phyloP scores from a whole-genome alignment of 805 yeast genomes.

The Kuraishia borneana region DNA sequence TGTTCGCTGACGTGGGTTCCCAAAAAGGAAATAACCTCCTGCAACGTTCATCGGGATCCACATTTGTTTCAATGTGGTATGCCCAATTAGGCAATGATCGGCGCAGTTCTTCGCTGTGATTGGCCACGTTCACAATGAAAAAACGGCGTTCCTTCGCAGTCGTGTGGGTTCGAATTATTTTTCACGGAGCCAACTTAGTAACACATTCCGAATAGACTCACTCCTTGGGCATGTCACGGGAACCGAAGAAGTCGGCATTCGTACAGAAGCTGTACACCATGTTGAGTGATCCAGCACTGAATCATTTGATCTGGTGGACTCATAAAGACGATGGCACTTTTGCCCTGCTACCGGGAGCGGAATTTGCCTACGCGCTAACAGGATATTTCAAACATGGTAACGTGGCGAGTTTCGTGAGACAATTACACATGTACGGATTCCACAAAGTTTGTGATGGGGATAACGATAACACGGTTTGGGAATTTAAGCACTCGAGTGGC shows the following conservation, averaged over 20 bases:
- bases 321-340: slow-evolving; percentile 39
- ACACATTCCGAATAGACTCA: too few relatives aligned
- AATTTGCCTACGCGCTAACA: slow-evolving; percentile 50
- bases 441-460: slow-evolving; percentile 56
- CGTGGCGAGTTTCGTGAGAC: slow-evolving; percentile 87
- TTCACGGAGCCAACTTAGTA: too few relatives aligned
- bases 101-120: too few relatives aligned
- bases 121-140: too few relatives aligned
- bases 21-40: too few relatives aligned
- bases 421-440: slow-evolving; percentile 93
- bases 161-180: too few relatives aligned
- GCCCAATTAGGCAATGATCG: too few relatives aligned
- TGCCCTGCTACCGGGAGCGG: slow-evolving; percentile 53
- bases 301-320: slow-evolving; percentile 57
- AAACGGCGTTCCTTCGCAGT: too few relatives aligned
- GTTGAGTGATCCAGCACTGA: slow-evolving; percentile 43
- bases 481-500: slow-evolving; percentile 42
- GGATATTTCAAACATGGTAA: slow-evolving; percentile 88
- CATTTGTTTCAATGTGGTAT: too few relatives aligned
- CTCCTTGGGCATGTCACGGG: not conserved
- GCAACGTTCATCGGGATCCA: too few relatives aligned
- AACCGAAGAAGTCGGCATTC: slow-evolving; percentile 42
- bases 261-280: slow-evolving; percentile 54
- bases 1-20: too few relatives aligned
- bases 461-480: slow-evolving; percentile 29